Evolutionary conservation across 345 rosid species (phyloP).

Genomic region (Citrus reticulata): DNA sequence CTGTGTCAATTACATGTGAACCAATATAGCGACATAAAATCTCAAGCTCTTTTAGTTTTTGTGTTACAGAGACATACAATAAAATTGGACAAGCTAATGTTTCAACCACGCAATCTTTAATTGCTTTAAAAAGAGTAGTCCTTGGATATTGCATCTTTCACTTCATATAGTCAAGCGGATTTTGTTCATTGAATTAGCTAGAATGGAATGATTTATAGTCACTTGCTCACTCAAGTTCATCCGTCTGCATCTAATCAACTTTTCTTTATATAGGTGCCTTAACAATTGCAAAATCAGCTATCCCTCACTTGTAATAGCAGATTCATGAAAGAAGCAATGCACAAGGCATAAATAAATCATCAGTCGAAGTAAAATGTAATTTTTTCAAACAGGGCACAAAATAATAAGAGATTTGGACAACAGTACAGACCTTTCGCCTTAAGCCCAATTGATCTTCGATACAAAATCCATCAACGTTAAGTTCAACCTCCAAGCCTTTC

Average conservation of each 20-base stretch:
- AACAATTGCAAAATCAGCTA: background rate
- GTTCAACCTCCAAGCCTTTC: slow-evolving; percentile 37
- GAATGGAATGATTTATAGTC: background rate
- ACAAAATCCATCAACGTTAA: slow-evolving; percentile 43
- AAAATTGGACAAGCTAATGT: background rate
- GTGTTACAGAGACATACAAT: background rate
- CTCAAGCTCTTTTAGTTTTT: background rate
- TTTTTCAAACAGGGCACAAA: background rate
- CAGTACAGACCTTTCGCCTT: slow-evolving; percentile 38
- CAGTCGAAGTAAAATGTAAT: background rate
- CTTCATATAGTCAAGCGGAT: background rate
- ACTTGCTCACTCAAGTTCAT: background rate
- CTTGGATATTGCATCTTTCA: background rate
- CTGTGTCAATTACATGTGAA: no score
- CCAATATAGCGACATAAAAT: background rate
- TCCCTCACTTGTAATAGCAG: background rate
- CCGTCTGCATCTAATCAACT: background rate
- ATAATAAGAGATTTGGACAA: background rate
- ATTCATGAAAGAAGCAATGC: background rate
- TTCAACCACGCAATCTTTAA: background rate
- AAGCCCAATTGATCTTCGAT: slow-evolving; percentile 27
- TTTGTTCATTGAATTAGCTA: no score
- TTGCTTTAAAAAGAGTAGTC: background rate
- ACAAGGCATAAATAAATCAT: background rate
- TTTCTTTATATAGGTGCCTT: background rate